A percentile compares a stretch with the other conserved stretches of the same genome.
Evolutionary conservation across 192 early-diverging fungal genomes (phyloP).

Genomic region (Linnemannia zychae): DNA sequence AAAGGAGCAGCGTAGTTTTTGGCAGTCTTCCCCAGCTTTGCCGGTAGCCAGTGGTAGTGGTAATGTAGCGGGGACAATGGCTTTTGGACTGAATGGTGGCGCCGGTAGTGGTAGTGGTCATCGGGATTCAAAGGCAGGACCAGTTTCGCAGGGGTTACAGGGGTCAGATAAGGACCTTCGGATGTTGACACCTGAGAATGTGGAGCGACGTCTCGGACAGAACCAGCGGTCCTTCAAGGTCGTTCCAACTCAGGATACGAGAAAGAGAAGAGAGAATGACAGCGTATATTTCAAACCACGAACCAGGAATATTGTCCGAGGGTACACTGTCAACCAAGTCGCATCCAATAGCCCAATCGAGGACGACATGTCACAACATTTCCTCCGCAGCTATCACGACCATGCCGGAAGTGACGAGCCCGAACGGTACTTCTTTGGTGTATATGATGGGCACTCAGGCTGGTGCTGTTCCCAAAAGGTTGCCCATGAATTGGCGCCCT

Average conservation of each 20-base stretch:
- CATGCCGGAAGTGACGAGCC: constrained; percentile 23
- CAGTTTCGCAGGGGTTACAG: not conserved
- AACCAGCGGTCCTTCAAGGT: constrained; percentile 33
- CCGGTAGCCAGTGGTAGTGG: not conserved
- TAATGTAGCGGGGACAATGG: not conserved
- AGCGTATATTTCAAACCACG: not conserved
- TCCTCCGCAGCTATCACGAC: constrained; percentile 8
- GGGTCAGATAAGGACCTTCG: constrained; percentile 11
- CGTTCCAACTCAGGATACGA: not conserved
- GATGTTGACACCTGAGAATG: constrained; percentile 39
- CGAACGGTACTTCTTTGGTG: constrained; percentile 58
- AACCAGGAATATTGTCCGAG: constrained; percentile 16
- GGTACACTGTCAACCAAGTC: constrained; percentile 57
- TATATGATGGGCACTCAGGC: constrained; percentile 70
- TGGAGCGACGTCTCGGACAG: constrained; percentile 35
- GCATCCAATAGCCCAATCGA: constrained; percentile 65
- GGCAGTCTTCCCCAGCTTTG: not conserved
- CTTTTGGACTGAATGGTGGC: not conserved
- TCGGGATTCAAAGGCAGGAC: not conserved
- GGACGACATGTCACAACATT: constrained; percentile 58
- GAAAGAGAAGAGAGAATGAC: not conserved
- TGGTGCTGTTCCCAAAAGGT: constrained; percentile 63
- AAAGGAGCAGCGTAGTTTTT: not conserved
- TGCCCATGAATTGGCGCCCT: constrained; percentile 58
- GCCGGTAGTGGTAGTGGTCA: not conserved